Conservation (phyloP, 257 asterid genomes). For the Capsicum pubescens region DNA sequence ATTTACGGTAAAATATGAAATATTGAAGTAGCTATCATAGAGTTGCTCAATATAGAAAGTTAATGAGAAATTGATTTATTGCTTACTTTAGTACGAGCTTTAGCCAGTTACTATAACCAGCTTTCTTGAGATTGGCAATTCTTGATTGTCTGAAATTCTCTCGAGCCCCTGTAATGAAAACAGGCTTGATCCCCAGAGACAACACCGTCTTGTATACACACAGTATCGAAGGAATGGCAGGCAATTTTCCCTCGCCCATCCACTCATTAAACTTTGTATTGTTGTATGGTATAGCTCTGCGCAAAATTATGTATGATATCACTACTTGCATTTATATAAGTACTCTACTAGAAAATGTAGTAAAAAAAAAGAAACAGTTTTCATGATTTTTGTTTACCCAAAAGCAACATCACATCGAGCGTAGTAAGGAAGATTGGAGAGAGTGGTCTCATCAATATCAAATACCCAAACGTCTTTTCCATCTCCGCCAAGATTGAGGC, state of each 20-base stretch:
- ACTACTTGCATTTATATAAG: too few relatives aligned
- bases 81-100: slow-evolving; percentile 54
- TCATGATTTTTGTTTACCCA: slow-evolving; percentile 38
- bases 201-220: slow-evolving; percentile 40
- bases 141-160: slow-evolving; percentile 36
- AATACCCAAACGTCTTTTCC: slow-evolving; percentile 56
- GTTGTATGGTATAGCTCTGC: slow-evolving; percentile 51
- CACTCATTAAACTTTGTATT: slow-evolving; percentile 46
- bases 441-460: slow-evolving; percentile 57
- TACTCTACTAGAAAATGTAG: too few relatives aligned
- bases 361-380: too few relatives aligned
- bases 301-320: neutral
- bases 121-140: slow-evolving; percentile 40
- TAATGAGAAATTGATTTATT: neutral
- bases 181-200: slow-evolving; percentile 43
- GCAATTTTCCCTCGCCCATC: slow-evolving; percentile 52
- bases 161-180: slow-evolving; percentile 46
- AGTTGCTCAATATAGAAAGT: too few relatives aligned
- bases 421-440: slow-evolving; percentile 50
- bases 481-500: slow-evolving; percentile 37
- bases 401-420: slow-evolving; percentile 50
- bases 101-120: slow-evolving; percentile 55
- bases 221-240: slow-evolving; percentile 47
- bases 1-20: too few relatives aligned
- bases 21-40: too few relatives aligned